phyloP scores from a whole-genome alignment of 106 monocot species.

The Alisma plantagoaquatica region DNA sequence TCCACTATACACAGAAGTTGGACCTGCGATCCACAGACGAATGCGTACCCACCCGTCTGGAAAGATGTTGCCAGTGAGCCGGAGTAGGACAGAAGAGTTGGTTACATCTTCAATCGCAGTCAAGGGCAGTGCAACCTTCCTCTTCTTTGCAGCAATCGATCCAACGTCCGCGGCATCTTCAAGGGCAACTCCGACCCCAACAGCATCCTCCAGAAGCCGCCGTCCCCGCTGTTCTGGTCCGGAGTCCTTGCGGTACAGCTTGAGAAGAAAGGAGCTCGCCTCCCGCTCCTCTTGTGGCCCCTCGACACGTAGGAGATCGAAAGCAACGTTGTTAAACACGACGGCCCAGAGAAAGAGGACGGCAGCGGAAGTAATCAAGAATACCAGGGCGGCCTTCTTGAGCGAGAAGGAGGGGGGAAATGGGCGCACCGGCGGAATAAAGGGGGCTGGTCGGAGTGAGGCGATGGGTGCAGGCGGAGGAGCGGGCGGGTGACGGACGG shows the following conservation, averaged over 20 bases:
- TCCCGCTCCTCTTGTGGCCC: neutral
- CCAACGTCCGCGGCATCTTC: neutral
- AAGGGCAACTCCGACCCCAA: neutral
- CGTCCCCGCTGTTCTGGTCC: neutral
- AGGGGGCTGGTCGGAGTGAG: neutral
- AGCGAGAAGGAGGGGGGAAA: neutral
- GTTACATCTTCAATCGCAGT: neutral
- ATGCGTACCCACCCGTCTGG: constrained; percentile 45
- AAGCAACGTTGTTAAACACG: constrained; percentile 1
- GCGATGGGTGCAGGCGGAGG: neutral
- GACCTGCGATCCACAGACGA: neutral
- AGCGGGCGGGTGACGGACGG: neutral
- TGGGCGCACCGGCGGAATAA: neutral
- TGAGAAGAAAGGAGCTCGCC: constrained; percentile 5
- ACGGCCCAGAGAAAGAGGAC: constrained; percentile 6
- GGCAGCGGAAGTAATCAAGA: neutral
- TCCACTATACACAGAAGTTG: too few species aligned
- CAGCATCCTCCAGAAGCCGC: neutral
- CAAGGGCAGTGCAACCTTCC: neutral
- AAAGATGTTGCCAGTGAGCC: constrained; percentile 62
- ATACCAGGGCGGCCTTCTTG: neutral
- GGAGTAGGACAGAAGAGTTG: constrained; percentile 56
- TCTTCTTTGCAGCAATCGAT: neutral
- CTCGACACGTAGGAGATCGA: constrained; percentile 2
- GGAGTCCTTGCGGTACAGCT: neutral